phyloP scores from a whole-genome alignment of 768 basidiomycete species.

The Fistulinella prunicolor region DNA sequence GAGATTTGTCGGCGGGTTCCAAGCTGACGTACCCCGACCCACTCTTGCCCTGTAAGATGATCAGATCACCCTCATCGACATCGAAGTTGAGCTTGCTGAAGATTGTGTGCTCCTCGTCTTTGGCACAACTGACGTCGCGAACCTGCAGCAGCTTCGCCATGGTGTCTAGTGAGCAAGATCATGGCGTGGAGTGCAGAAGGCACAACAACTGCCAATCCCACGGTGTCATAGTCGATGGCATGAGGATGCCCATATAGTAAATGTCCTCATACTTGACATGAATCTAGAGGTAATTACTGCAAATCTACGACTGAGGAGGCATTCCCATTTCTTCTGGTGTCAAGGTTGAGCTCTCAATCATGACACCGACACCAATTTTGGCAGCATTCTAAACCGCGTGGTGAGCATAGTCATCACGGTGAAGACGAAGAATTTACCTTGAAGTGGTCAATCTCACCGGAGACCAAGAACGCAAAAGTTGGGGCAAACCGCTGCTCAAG shows the following conservation, averaged over 20 bases:
- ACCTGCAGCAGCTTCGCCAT: slow-evolving; percentile 47
- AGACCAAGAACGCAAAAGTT: slow-evolving; percentile 88
- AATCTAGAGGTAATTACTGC: slow-evolving; percentile 29
- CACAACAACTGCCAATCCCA: slow-evolving; percentile 10
- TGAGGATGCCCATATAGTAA: slow-evolving; percentile 13
- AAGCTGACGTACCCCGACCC: slow-evolving; percentile 58
- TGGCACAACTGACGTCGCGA: slow-evolving; percentile 47
- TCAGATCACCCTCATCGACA: slow-evolving; percentile 69
- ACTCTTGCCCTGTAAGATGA: slow-evolving; percentile 76
- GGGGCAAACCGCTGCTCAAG: slow-evolving; percentile 97
- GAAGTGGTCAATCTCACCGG: slow-evolving; percentile 98
- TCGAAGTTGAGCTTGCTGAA: slow-evolving; percentile 61
- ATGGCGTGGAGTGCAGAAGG: background rate
- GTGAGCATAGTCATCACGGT: background rate
- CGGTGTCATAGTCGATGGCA: slow-evolving; percentile 13
- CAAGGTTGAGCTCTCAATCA: slow-evolving; percentile 86
- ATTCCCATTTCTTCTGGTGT: slow-evolving; percentile 83
- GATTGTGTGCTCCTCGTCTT: slow-evolving; percentile 45
- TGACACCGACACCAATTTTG: slow-evolving; percentile 95
- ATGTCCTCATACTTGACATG: slow-evolving; percentile 6
- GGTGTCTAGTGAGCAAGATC: background rate
- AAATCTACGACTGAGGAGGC: slow-evolving; percentile 48
- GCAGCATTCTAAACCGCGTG: slow-evolving; percentile 66
- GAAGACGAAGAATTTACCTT: slow-evolving; percentile 55
- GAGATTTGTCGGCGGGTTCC: background rate